Evolutionary conservation across 2,329 filamentous ascomycete species (phyloP).

Genomic region (Anthostomella pinea): DNA sequence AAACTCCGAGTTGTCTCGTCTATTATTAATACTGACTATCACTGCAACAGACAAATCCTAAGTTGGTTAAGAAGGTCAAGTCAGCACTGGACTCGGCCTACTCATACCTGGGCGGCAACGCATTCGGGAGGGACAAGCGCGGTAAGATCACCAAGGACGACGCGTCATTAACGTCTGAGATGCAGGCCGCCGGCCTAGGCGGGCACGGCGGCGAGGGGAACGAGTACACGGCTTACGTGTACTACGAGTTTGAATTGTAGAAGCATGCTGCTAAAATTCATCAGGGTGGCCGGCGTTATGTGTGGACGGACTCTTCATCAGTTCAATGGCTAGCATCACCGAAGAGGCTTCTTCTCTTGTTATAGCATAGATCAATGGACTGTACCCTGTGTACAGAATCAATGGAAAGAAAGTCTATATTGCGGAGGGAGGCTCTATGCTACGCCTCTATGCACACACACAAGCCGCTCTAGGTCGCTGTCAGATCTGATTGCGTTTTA

Average conservation of each 20-base stretch:
- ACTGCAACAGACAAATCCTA: slow-evolving; percentile 68
- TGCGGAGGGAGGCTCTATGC: background rate
- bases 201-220: slow-evolving; percentile 61
- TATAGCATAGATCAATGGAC: no score
- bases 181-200: slow-evolving; percentile 69
- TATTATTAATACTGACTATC: slow-evolving; percentile 2
- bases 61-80: slow-evolving; percentile 76
- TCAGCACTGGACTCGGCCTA: slow-evolving; percentile 77
- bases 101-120: slow-evolving; percentile 91
- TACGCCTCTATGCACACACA: background rate
- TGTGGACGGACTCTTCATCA: no score
- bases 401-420: no score
- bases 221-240: slow-evolving; percentile 95
- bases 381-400: no score
- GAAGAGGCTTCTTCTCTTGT: no score
- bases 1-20: background rate
- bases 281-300: no score
- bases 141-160: slow-evolving; percentile 91
- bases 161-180: slow-evolving; percentile 71
- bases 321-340: no score
- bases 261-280: no score
- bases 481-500: slow-evolving; percentile 7
- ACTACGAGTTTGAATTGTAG: slow-evolving; percentile 85
- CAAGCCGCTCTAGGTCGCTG: background rate
- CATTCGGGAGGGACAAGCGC: slow-evolving; percentile 90